Percentiles rank a stretch among this genome's conserved stretches.
Evolutionary conservation across 2,329 filamentous ascomycete species (phyloP).

Genomic region (Apiospora rasikravindrae): DNA sequence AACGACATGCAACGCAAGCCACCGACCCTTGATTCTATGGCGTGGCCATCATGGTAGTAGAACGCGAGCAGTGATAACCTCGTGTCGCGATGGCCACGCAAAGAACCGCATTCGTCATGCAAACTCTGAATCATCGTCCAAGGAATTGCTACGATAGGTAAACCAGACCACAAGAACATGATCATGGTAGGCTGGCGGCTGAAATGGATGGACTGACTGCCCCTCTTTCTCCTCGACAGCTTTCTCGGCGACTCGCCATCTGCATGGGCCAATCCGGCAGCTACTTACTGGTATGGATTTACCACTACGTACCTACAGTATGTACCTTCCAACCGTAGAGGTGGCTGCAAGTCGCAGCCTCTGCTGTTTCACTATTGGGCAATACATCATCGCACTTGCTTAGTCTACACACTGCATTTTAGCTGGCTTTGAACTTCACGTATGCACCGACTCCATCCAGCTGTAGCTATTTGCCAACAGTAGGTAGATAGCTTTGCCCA

Average conservation of each 20-base stretch:
- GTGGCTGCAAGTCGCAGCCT: neutral
- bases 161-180: too few species aligned
- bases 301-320: too few species aligned
- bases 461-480: neutral
- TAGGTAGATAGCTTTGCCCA: neutral
- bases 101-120: neutral
- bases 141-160: neutral
- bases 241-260: neutral
- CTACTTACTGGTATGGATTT: too few species aligned
- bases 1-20: neutral
- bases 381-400: neutral
- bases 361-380: neutral
- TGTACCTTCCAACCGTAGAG: too few species aligned
- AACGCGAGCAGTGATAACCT: neutral
- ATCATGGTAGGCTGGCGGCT: neutral
- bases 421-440: too few species aligned
- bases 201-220: neutral
- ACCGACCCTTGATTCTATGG: neutral
- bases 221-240: neutral
- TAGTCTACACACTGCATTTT: neutral
- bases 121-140: neutral
- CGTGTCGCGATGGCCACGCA: neutral
- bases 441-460: too few species aligned
- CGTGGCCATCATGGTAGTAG: neutral
- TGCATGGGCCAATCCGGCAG: neutral